phyloP scores from a whole-genome alignment of 495 filamentous ascomycete genomes.

The Aspergillus wentii region DNA sequence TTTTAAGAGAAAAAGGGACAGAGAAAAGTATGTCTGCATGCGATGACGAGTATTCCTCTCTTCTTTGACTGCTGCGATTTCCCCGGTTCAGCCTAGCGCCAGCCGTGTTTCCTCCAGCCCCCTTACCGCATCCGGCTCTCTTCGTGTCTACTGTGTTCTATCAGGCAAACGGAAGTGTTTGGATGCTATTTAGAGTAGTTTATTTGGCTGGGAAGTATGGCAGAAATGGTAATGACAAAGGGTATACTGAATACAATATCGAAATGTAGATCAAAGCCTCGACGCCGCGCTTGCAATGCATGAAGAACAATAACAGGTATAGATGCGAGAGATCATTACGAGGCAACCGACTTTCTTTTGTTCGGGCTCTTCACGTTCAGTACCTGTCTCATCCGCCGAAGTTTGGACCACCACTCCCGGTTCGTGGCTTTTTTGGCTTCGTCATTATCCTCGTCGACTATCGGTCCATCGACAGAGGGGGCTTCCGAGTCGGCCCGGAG shows the following conservation, averaged over 20 bases:
- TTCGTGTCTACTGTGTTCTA: no score
- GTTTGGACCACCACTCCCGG: conserved; percentile 48
- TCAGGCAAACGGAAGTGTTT: no score
- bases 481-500: conserved; percentile 19
- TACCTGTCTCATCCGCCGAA: conserved; percentile 43
- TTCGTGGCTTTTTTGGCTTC: conserved; percentile 39
- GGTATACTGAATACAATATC: neutral
- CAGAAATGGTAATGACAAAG: neutral
- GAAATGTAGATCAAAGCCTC: neutral
- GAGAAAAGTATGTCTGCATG: no score
- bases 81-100: neutral
- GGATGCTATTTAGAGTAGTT: no score
- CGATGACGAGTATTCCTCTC: no score
- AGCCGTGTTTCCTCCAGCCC: neutral
- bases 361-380: conserved; percentile 39
- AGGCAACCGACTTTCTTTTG: conserved; percentile 16
- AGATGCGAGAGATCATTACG: conserved; percentile 7
- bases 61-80: no score
- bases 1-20: no score
- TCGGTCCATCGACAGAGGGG: conserved; percentile 13
- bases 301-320: conserved; percentile 11
- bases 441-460: conserved; percentile 22
- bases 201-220: no score
- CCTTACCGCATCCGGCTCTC: neutral
- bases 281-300: conserved; percentile 17